Conservation (phyloP, 75 land plant genomes). For the Selaginella moellendorffii region DNA sequence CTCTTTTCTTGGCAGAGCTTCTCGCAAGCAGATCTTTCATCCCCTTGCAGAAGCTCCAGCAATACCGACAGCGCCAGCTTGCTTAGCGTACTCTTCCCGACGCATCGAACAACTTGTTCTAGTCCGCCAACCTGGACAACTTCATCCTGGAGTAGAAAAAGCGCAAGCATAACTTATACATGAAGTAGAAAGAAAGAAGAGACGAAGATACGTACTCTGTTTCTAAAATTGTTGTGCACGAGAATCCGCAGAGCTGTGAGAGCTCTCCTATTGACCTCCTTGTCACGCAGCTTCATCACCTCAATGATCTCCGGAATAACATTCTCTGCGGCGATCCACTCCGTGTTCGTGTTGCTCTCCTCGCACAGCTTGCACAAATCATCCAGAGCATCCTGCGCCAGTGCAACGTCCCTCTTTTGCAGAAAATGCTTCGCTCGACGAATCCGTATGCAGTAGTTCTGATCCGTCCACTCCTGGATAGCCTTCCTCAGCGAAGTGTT, state of each 20-base stretch:
- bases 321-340: slow-evolving; percentile 45
- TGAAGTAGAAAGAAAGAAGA: background rate
- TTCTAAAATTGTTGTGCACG: slow-evolving; percentile 24
- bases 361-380: slow-evolving; percentile 29
- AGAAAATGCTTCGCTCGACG: slow-evolving; percentile 29
- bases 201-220: slow-evolving; percentile 29
- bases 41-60: slow-evolving; percentile 28
- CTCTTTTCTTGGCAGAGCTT: slow-evolving; percentile 36
- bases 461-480: slow-evolving; percentile 51
- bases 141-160: slow-evolving; percentile 8
- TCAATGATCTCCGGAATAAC: slow-evolving; percentile 21
- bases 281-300: slow-evolving; percentile 23
- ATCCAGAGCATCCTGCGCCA: slow-evolving; percentile 20
- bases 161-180: background rate
- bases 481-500: slow-evolving; percentile 33
- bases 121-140: slow-evolving; percentile 27
- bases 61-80: slow-evolving; percentile 54
- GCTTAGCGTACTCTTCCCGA: slow-evolving; percentile 31
- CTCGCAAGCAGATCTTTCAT: slow-evolving; percentile 18
- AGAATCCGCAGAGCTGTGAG: slow-evolving; percentile 23
- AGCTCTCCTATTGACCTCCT: slow-evolving; percentile 20
- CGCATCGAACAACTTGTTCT: slow-evolving; percentile 27
- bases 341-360: slow-evolving; percentile 32
- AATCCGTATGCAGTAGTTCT: slow-evolving; percentile 40
- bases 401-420: slow-evolving; percentile 16